Conservation (phyloP, 2,329 filamentous ascomycete genomes). For the Colletotrichum liaoningense region DNA sequence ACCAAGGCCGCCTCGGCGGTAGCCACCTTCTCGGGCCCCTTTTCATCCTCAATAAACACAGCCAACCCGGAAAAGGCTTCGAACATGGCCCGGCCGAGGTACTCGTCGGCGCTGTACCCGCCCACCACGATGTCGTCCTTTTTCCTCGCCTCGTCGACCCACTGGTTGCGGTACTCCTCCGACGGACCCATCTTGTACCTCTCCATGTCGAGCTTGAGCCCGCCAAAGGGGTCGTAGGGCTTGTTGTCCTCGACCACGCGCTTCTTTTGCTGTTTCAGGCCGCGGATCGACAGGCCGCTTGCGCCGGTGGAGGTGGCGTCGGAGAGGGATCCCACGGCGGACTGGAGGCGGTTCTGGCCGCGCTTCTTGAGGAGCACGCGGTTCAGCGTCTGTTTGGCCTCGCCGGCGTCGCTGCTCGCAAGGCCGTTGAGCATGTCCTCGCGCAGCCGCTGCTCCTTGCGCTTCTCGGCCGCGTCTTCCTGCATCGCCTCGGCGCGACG, state of each 20-base stretch:
- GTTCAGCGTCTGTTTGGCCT: slow-evolving; percentile 68
- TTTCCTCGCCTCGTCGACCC: slow-evolving; percentile 74
- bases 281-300: slow-evolving; percentile 75
- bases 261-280: slow-evolving; percentile 74
- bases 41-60: slow-evolving; percentile 87
- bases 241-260: slow-evolving; percentile 68
- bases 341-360: slow-evolving; percentile 59
- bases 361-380: slow-evolving; percentile 80
- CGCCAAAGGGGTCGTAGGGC: slow-evolving; percentile 91
- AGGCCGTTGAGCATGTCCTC: slow-evolving; percentile 79
- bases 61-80: slow-evolving; percentile 92
- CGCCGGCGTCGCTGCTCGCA: slow-evolving; percentile 68
- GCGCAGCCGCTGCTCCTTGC: slow-evolving; percentile 70
- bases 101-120: slow-evolving; percentile 86
- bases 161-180: slow-evolving; percentile 79
- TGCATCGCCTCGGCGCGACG: slow-evolving; percentile 71
- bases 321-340: slow-evolving; percentile 46
- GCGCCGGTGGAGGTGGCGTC: slow-evolving; percentile 42
- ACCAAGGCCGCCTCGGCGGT: slow-evolving; percentile 50
- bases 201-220: slow-evolving; percentile 73
- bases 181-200: slow-evolving; percentile 73
- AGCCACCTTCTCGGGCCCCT: slow-evolving; percentile 51
- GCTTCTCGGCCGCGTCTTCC: slow-evolving; percentile 78
- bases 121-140: slow-evolving; percentile 78
- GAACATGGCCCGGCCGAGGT: slow-evolving; percentile 82